Percentiles rank a stretch among this genome's conserved stretches.
Conservation (phyloP, 805 yeast species). For the Lipomyces mesembrius region DNA sequence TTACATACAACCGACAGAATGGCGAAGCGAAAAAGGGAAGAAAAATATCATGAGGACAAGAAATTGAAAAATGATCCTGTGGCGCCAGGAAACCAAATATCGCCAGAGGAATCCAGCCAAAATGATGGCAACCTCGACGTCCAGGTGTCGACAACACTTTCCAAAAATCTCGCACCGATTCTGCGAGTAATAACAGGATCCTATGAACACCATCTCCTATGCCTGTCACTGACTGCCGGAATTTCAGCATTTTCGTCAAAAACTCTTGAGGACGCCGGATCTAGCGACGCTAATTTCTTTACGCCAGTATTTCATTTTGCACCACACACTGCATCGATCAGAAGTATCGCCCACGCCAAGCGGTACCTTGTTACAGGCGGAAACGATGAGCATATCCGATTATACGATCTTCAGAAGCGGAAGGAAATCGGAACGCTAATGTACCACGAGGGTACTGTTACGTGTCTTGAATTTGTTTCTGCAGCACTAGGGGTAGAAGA, state of each 20-base stretch:
- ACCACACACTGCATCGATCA: slow-evolving; percentile 88
- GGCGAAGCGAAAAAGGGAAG: slow-evolving; percentile 7
- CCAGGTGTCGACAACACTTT: neutral
- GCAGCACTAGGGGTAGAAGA: slow-evolving; percentile 24
- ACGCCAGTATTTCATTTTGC: slow-evolving; percentile 95
- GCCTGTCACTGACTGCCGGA: slow-evolving; percentile 74
- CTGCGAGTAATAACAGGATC: slow-evolving; percentile 90
- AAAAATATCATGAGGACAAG: neutral
- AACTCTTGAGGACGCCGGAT: slow-evolving; percentile 41
- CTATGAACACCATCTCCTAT: slow-evolving; percentile 88
- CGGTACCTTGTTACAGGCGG: slow-evolving; percentile 91
- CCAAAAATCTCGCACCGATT: slow-evolving; percentile 16
- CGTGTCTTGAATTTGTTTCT: slow-evolving; percentile 64
- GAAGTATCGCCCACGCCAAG: slow-evolving; percentile 79
- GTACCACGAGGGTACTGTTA: slow-evolving; percentile 87
- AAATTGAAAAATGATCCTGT: neutral
- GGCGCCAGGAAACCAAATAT: neutral
- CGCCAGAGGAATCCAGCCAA: neutral
- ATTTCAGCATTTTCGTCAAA: slow-evolving; percentile 35
- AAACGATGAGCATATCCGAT: slow-evolving; percentile 92
- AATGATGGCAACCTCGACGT: neutral
- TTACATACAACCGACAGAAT: neutral
- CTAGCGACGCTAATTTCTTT: slow-evolving; percentile 60
- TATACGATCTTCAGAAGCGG: slow-evolving; percentile 90
- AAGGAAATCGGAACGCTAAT: slow-evolving; percentile 90